Evolutionary conservation across 305 asterid species (phyloP), one percentile per base, ranked within the genome.

Genomic region (Plantago coronopus): DNA sequence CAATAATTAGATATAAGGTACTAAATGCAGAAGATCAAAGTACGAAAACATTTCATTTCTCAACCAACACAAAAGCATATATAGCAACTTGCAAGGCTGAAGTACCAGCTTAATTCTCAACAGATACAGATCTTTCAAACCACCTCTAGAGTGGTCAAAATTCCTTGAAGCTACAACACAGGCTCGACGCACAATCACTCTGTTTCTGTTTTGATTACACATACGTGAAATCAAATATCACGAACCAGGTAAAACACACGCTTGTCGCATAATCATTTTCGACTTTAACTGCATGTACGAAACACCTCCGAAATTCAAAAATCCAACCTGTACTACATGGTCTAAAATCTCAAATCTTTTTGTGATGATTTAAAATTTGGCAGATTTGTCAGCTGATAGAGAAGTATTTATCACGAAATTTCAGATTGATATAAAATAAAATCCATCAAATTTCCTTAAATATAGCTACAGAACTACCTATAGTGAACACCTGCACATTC

Each of bases 211-310:
- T n/a, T n/a, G 16, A 7, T 49, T 29, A 49, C 7, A 7, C 17
- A 27, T 27, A 2, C 31, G 31, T 27, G 31, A 27, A 27, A 27
- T 2, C 31, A 49, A 20, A 49, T 29, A 49, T 49, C 56, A 29
- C 16, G 31, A 17, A 3, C 29, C 56, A 17, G 56, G 31, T 29
- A 49, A 49, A 10, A 19, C 31, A 21, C 56, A 49, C 15, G 56
- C 56, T 49, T 49, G 34, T 49, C 16, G 31, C 56, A 11, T n/a
- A 49, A 49, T 21, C 56, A 49, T 49, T 20, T 49, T n/a, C 56
- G 15, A 20, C 31, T 21, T 49, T 11, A 3, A 0, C 15, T 20
- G 20, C 55, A 25, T 49, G 31, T 49, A 49, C 4, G 31, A 27
- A 27, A 27, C 31, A 27, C 31, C 31, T 27, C 31, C 5, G 5